phyloP scores from a whole-genome alignment of 2,329 filamentous ascomycete genomes.

The Neoscytalidium dimidiatum region DNA sequence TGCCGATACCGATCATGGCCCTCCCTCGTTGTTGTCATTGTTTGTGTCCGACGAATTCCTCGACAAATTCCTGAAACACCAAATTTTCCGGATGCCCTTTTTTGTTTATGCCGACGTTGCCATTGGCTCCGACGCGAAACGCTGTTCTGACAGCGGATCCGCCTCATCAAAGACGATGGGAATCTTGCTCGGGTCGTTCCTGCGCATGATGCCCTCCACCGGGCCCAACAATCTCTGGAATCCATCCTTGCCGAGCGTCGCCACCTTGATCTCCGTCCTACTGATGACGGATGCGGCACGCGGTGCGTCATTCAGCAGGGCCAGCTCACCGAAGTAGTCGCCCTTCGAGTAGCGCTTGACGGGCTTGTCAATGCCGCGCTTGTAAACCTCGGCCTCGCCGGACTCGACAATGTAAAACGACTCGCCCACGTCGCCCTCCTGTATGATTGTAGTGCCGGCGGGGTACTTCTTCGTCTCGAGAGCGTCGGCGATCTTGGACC shows the following conservation, averaged over 20 bases:
- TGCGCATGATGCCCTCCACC: conserved; percentile 91
- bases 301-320: conserved; percentile 88
- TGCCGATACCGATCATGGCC: conserved; percentile 14
- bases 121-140: conserved; percentile 8
- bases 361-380: conserved; percentile 67
- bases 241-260: conserved; percentile 86
- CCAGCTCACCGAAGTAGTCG: conserved; percentile 96
- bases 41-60: conserved; percentile 16
- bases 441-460: conserved; percentile 79
- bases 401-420: conserved; percentile 89
- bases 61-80: conserved; percentile 14
- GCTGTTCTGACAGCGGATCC: conserved; percentile 57
- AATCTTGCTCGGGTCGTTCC: conserved; percentile 60
- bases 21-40: conserved; percentile 15
- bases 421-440: conserved; percentile 86
- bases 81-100: conserved; percentile 4
- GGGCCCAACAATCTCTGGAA: conserved; percentile 93
- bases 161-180: conserved; percentile 45
- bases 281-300: conserved; percentile 87
- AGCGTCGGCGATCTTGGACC: conserved; percentile 95
- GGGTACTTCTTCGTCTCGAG: conserved; percentile 88
- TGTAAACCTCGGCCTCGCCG: conserved; percentile 85
- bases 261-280: conserved; percentile 86
- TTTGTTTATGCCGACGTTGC: conserved; percentile 16
- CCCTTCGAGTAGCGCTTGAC: conserved; percentile 86